Evolutionary conservation across 208 protist genomes (phyloP), one percentile per base, ranked within the genome.

Genomic region (Vickermania spadyakhi): DNA sequence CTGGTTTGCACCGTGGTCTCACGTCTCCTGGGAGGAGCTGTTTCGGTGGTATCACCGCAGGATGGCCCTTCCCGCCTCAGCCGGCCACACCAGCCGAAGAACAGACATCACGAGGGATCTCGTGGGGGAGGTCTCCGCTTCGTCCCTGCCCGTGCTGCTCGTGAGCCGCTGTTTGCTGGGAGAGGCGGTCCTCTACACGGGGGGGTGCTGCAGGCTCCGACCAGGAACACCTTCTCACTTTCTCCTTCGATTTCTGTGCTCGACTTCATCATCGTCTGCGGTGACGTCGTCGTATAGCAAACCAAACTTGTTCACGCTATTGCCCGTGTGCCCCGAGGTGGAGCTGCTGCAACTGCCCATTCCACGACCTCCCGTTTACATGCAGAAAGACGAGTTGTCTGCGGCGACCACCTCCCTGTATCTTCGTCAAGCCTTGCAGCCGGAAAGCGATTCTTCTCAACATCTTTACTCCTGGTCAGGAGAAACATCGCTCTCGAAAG

Each of bases 321-420:
- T 91, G 42, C 79, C 81, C 0, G 41, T 89, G 26, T 94, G 87
- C 64, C 87, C 87, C 0, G 83, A 94, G 54, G 69, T 94, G 76
- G 66, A 90, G 56, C 53, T 84, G 52, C 73, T 94, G 7, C 62
- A 64, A 11, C 72, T 94, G 52, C 58, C 75, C 0, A 67, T 62
- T 13, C 87, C 87, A 23, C 78, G 87, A 18, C 61, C 49, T 0
- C 83, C 83, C 23, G n/a, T n/a, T n/a, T n/a, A n/a, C n/a, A n/a
- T n/a, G n/a, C n/a, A n/a, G n/a, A n/a, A n/a, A n/a, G n/a, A n/a
- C n/a, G n/a, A n/a, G n/a, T n/a, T n/a, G n/a, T n/a, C n/a, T n/a
- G n/a, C n/a, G n/a, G n/a, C n/a, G n/a, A n/a, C n/a, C n/a, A n/a
- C n/a, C n/a, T n/a, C n/a, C n/a, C n/a, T n/a, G n/a, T n/a, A n/a